A percentile compares a stretch with the other conserved stretches of the same genome.
Evolutionary conservation across 139 green algal genomes (phyloP).

Genomic region (Gonium pectorale): DNA sequence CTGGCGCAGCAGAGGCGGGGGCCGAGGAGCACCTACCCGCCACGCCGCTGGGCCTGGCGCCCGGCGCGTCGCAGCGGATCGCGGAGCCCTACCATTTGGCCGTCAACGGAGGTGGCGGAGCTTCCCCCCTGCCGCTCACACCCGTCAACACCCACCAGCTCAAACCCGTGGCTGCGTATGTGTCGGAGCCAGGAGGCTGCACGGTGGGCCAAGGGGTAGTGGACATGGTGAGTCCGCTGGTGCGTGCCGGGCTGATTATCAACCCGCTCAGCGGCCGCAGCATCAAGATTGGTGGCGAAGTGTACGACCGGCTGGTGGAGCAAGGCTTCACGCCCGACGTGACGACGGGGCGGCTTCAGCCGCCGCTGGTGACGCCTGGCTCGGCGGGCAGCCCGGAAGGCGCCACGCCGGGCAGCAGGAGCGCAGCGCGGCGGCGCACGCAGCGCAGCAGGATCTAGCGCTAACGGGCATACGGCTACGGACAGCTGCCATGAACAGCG

Average conservation of each 20-base stretch:
- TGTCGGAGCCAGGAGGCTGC: too few species aligned
- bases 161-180: too few species aligned
- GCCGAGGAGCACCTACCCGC: too few species aligned
- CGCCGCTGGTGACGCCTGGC: neutral
- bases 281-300: constrained; percentile 60
- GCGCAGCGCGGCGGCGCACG: neutral
- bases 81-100: too few species aligned
- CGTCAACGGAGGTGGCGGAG: too few species aligned
- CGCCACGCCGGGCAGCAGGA: neutral
- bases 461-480: too few species aligned
- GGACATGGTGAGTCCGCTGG: constrained; percentile 17
- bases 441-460: neutral
- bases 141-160: too few species aligned
- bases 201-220: too few species aligned
- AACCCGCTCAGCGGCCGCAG: constrained; percentile 50
- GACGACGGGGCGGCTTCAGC: constrained; percentile 13
- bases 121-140: neutral
- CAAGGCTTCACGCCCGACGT: constrained; percentile 44
- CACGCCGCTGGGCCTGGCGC: too few species aligned
- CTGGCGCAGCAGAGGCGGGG: too few species aligned
- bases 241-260: constrained; percentile 39
- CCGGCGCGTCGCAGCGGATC: too few species aligned
- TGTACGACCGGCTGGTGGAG: constrained; percentile 54
- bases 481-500: too few species aligned
- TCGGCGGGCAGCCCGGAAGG: neutral